A percentile compares a stretch with the other conserved stretches of the same genome.
phyloP scores from a whole-genome alignment of 345 rosid species.

The Triadica sebifera region DNA sequence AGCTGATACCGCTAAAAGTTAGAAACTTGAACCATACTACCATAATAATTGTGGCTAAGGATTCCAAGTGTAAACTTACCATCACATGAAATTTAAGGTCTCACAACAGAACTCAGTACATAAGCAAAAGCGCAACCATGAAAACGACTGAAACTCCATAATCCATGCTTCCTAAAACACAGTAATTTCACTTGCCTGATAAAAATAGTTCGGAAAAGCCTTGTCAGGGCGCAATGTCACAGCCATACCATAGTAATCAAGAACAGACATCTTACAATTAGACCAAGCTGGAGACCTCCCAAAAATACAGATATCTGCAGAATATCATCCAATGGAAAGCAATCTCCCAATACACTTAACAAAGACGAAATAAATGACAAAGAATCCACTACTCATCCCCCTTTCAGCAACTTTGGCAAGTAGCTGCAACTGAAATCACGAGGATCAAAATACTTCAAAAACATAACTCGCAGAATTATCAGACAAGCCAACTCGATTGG shows the following conservation, averaged over 20 bases:
- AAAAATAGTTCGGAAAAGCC: not conserved
- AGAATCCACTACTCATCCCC: not conserved
- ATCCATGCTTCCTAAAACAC: not conserved
- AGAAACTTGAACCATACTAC: not conserved
- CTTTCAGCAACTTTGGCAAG: not conserved
- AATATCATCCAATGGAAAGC: not conserved
- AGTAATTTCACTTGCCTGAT: not conserved
- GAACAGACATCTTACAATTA: not conserved
- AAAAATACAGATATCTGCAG: conserved; percentile 1
- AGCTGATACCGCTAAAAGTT: not conserved
- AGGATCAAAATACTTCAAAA: not conserved
- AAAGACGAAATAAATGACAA: not conserved
- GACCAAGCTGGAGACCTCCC: not conserved
- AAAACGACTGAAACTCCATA: not conserved
- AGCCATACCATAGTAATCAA: not conserved
- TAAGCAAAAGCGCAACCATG: not conserved
- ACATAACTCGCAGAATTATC: not conserved
- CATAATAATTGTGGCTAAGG: not conserved
- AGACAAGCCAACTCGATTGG: not conserved
- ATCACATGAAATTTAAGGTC: not conserved
- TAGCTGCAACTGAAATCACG: not conserved
- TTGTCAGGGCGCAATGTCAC: not conserved
- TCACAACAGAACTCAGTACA: not conserved
- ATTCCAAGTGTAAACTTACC: not conserved
- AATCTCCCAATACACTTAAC: not conserved